phyloP scores from a whole-genome alignment of 192 early-diverging fungal genomes.

The Coemansia sp. region DNA sequence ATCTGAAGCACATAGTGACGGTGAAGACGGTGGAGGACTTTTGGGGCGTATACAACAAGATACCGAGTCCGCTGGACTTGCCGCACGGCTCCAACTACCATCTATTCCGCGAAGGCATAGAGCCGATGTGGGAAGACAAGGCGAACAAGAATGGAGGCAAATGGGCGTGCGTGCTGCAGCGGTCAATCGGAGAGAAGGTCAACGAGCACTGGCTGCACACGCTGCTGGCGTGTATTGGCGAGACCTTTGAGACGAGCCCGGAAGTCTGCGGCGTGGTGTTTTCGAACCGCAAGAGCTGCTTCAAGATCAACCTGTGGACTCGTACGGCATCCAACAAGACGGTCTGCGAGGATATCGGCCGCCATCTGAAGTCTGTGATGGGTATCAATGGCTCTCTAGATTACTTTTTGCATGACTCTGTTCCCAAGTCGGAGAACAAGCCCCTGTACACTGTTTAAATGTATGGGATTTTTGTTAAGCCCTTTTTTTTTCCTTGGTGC shows the following conservation, averaged over 20 bases:
- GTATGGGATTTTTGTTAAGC: background rate
- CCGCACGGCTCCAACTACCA: constrained; percentile 86
- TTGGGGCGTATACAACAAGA: constrained; percentile 93
- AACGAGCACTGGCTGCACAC: constrained; percentile 85
- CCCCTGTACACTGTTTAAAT: constrained; percentile 32
- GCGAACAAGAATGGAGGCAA: constrained; percentile 89
- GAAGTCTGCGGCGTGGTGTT: constrained; percentile 89
- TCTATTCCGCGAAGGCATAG: constrained; percentile 87
- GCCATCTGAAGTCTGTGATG: constrained; percentile 57
- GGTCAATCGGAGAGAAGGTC: constrained; percentile 70
- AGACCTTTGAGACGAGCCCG: constrained; percentile 71
- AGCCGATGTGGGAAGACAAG: constrained; percentile 94
- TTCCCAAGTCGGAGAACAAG: constrained; percentile 25
- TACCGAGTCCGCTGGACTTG: constrained; percentile 71
- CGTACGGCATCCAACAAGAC: constrained; percentile 43
- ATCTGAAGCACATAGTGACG: constrained; percentile 87
- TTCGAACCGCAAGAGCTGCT: constrained; percentile 77
- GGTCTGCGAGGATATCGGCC: constrained; percentile 51
- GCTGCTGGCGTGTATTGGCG: constrained; percentile 85
- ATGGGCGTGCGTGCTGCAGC: constrained; percentile 76
- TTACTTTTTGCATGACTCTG: constrained; percentile 59
- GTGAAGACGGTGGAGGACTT: constrained; percentile 95
- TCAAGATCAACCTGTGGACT: constrained; percentile 87
- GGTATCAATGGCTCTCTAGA: constrained; percentile 52
- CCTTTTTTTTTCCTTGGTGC: no score